Base-by-base conservation (phyloP, 345 rosid species). In the Citrus reticulata region DNA sequence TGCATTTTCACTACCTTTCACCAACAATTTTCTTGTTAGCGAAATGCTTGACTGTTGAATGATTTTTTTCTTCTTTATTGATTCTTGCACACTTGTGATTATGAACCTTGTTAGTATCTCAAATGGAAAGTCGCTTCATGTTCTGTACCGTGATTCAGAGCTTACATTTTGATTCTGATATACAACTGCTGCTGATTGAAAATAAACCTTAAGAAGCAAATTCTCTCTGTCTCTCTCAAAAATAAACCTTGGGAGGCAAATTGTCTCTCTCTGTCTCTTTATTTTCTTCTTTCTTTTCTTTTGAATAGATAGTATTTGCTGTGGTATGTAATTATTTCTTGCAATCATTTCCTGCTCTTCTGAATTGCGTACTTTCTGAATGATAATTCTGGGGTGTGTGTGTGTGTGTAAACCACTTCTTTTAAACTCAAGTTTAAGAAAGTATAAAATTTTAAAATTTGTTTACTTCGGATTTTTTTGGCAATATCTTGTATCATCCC, bases 91-190 rank as follows among this genome's bases (percentile, higher is more conserved):
- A 72, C 98, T 96, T 75, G 98, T 96, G 76, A 97, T 94, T 73
- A 97, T 93, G 99, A 94, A 97, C 84, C 98, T 97, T 68, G 95
- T 92, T 40, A 94, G 91, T 82, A 77, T 94, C 79, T 97, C 99
- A 68, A 94, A 93, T 85, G 99, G 99, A 74, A 97, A 92, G 87
- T 85, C 99, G 6, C 95, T 39, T 32, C 99, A 97, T 84, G 98
- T 97, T 77, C 99, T 98, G 72, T 97, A 94, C 60, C 86, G 99
- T 79, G 99, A 97, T 83, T 97, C 99, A 34, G 94, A 94, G 88
- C 98, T 97, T 75, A 97, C 99, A 14, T 94, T 97, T 87, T 94
- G 86, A 98, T 97, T 83, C 99, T 94, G 98, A 98, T 90, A 86
- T 39, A 78, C 57, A 2, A 27, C 54, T 27, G 59, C 57, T 4